phyloP scores from a whole-genome alignment of 1,139 yeast genomes.

The Lodderomyces parapsilosis region DNA sequence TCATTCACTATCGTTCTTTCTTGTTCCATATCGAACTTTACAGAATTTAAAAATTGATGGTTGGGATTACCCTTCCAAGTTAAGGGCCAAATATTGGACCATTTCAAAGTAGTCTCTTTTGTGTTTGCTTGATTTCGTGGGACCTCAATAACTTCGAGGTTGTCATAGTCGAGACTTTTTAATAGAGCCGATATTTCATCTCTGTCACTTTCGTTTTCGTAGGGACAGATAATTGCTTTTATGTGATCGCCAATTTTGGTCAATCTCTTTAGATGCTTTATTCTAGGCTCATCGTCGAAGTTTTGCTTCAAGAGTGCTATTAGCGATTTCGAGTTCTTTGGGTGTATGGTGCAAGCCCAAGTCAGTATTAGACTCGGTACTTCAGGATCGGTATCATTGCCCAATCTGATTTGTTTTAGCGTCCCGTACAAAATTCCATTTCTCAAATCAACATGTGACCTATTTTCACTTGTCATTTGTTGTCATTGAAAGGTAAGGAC shows the following conservation, averaged over 20 bases:
- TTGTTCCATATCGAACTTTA: slow-evolving; percentile 44
- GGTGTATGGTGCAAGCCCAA: slow-evolving; percentile 52
- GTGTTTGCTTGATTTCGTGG: slow-evolving; percentile 46
- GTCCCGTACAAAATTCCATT: slow-evolving; percentile 46
- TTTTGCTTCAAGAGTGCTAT: slow-evolving; percentile 26
- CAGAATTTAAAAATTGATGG: slow-evolving; percentile 63
- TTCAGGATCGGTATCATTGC: slow-evolving; percentile 18
- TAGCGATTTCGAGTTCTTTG: slow-evolving; percentile 29
- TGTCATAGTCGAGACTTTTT: slow-evolving; percentile 11
- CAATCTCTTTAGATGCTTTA: slow-evolving; percentile 36
- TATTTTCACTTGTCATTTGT: neutral
- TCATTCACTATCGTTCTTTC: slow-evolving; percentile 40
- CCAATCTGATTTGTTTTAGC: slow-evolving; percentile 45
- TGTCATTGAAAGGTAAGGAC: neutral
- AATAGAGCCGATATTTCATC: slow-evolving; percentile 13
- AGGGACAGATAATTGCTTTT: slow-evolving; percentile 30
- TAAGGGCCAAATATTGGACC: slow-evolving; percentile 86
- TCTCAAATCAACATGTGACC: slow-evolving; percentile 40
- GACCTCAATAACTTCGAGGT: slow-evolving; percentile 23
- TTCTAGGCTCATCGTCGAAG: slow-evolving; percentile 26
- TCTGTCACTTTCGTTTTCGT: slow-evolving; percentile 15
- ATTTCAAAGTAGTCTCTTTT: slow-evolving; percentile 57
- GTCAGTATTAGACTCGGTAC: slow-evolving; percentile 41
- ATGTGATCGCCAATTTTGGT: slow-evolving; percentile 20
- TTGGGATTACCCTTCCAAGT: slow-evolving; percentile 93